Evolutionary conservation across 2,329 filamentous ascomycete genomes (phyloP), one percentile per base, ranked within the genome.

Genomic region (Fusarium sp.): DNA sequence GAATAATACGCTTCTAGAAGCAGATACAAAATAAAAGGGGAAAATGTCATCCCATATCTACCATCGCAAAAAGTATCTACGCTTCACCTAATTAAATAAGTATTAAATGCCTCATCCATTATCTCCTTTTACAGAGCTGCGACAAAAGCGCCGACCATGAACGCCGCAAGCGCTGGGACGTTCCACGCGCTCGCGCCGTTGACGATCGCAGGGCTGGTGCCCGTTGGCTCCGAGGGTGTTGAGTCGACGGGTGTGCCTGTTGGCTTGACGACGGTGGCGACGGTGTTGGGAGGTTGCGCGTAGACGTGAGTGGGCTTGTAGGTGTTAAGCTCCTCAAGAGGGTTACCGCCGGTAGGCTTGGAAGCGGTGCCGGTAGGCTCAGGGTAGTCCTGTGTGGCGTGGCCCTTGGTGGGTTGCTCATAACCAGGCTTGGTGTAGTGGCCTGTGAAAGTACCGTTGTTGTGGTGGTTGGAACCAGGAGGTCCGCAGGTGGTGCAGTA

Each of bases 401-500:
- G 32, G n/a, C 28, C 54, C 39, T 57, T 11, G 11, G 62, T 65
- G 18, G 32, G 32, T 22, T 73, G 47, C 18, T 57, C 61, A 39
- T 55, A 68, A 11, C 52, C 60, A 8, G 60, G 66, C 30, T 61
- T 39, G 12, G 22, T 44, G 22, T 52, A 41, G 51, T 69, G 47
- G 3, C 50, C 44, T 5, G 66, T 65, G 20, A 44, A 45, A 14
- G 62, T 65, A 13, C 60, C 61, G 30, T 66, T 66, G 65, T 60
- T 41, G 6, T 70, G 65, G 8, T 51, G 28, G 9, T 47, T 28
- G 3, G 47, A 38, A 2, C 65, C 71, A 11, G 75, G 60, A 63
- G 71, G 63, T 52, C 70, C 75, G 48, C 78, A 79, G 32, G 66
- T 66, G 15, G 72, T 68, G 72, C 78, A 80, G 65, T 62, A 45